Percentiles rank a stretch among this genome's conserved stretches.
These are phyloP conservation scores for Ophiocytium majus DNA, from an alignment of 352 stramenopile genomes.

Conservation along the genomic window DNA sequence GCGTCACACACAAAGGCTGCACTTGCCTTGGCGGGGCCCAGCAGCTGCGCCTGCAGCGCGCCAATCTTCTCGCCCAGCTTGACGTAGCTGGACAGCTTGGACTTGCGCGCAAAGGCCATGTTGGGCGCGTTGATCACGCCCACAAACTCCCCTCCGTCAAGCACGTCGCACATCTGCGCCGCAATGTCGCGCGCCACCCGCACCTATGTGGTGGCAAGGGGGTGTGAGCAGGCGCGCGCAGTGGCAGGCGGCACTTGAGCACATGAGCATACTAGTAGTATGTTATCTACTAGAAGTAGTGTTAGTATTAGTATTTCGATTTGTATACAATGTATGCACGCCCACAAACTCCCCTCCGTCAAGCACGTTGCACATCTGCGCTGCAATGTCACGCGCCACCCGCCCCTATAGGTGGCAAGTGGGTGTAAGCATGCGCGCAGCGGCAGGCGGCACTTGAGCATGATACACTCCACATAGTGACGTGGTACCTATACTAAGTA, in stretches of 20 bases:
- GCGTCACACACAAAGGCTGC: slow-evolving; percentile 6
- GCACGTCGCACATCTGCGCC: slow-evolving; percentile 81
- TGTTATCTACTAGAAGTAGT: too few relatives aligned
- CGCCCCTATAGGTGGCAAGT: too few relatives aligned
- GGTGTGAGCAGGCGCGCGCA: too few relatives aligned
- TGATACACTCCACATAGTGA: too few relatives aligned
- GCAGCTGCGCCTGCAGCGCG: slow-evolving; percentile 81
- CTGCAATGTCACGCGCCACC: slow-evolving; percentile 77
- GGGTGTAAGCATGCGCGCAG: too few relatives aligned
- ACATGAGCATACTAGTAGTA: too few relatives aligned
- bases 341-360: slow-evolving; percentile 78
- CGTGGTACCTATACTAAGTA: too few relatives aligned
- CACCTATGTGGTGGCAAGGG: too few relatives aligned
- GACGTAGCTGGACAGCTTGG: slow-evolving; percentile 75
- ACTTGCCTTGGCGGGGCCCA: slow-evolving; percentile 64
- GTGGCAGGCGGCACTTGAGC: too few relatives aligned
- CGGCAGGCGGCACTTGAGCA: too few relatives aligned
- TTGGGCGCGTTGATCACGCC: slow-evolving; percentile 87
- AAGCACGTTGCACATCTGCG: slow-evolving; percentile 83
- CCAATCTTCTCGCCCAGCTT: slow-evolving; percentile 84
- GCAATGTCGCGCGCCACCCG: slow-evolving; percentile 80
- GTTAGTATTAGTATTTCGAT: too few relatives aligned
- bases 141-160: slow-evolving; percentile 77
- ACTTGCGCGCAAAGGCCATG: slow-evolving; percentile 75
- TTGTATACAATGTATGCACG: too few relatives aligned